Evolutionary conservation across 345 rosid species (phyloP), one percentile per base, ranked within the genome.

Genomic region (Sonneratia alba): DNA sequence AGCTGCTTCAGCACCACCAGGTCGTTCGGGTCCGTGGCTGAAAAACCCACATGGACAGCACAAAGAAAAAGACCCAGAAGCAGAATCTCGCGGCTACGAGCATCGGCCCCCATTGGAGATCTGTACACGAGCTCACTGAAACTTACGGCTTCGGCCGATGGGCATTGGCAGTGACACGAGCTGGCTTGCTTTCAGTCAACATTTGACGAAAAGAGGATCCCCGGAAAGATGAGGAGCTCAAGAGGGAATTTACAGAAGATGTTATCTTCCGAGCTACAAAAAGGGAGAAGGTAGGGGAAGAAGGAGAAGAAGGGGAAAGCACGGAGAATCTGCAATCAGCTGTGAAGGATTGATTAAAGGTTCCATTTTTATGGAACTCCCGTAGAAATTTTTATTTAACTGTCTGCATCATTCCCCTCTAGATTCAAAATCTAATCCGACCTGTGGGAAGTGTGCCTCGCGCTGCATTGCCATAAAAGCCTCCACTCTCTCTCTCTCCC

Each of bases 1-100:
- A 88, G 83, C 81, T 85, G 76, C 68, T 81, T 77, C 49, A 90
- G 81, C 75, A 90, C 72, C 0, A 80, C 87, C 32, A 82, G 49
- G 74, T 90, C 93, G 32, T 74, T 80, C 3, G 90, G 78, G 76
- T 90, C 80, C 27, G 89, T 90, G 67, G n/a, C 82, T 69, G 81
- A 62, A 40, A 65, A 82, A 70, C 68, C 86, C 78, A 76, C 68
- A 7, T 78, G 8, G 66, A 81, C 38, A 34, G 80, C 55, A 70
- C 51, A 75, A 45, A 72, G 61, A 71, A 80, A 37, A 49, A 81
- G 63, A 0, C 72, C 51, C 42, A 77, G 71, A 47, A 83, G 70
- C 37, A 89, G 76, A 75, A 34, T 34, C 19, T 11, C 37, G 32
- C 56, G 19, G 40, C 48, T 10, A 27, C 47, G 19, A 27, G 34